Percentiles rank a stretch among this genome's conserved stretches.
Evolutionary conservation across 805 yeast genomes (phyloP).

Genomic region (Diddensiella caesifluorescens): DNA sequence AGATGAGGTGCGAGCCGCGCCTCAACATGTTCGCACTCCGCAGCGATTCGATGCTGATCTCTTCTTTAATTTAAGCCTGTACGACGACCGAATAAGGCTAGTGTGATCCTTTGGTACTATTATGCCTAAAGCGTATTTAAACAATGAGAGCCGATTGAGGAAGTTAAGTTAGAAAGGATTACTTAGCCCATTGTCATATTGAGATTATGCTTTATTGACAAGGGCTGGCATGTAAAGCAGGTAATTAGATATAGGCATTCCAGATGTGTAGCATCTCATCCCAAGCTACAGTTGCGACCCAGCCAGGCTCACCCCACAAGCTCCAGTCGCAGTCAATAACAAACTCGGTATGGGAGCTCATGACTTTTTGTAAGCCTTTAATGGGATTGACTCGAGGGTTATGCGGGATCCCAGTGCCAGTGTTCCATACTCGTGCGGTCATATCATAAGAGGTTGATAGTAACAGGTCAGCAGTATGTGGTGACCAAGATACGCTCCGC

Average conservation of each 20-base stretch:
- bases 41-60: no score
- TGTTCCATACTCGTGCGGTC: constrained; percentile 86
- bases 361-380: constrained; percentile 51
- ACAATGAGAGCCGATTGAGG: no score
- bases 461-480: constrained; percentile 68
- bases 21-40: no score
- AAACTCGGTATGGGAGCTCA: constrained; percentile 76
- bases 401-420: constrained; percentile 53
- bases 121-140: no score
- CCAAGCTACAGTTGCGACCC: constrained; percentile 95
- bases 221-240: neutral
- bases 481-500: constrained; percentile 79
- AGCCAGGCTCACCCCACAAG: constrained; percentile 93
- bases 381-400: constrained; percentile 32
- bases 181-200: no score
- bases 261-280: constrained; percentile 91
- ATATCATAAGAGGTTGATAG: constrained; percentile 84
- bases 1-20: no score
- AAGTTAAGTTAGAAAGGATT: no score
- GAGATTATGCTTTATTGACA: no score
- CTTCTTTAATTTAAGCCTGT: no score
- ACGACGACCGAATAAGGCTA: no score
- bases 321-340: constrained; percentile 94
- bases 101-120: no score
- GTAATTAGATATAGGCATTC: constrained; percentile 44